Evolutionary conservation across 768 basidiomycete genomes (phyloP).

Genomic region (Infundibulicybe gibba): DNA sequence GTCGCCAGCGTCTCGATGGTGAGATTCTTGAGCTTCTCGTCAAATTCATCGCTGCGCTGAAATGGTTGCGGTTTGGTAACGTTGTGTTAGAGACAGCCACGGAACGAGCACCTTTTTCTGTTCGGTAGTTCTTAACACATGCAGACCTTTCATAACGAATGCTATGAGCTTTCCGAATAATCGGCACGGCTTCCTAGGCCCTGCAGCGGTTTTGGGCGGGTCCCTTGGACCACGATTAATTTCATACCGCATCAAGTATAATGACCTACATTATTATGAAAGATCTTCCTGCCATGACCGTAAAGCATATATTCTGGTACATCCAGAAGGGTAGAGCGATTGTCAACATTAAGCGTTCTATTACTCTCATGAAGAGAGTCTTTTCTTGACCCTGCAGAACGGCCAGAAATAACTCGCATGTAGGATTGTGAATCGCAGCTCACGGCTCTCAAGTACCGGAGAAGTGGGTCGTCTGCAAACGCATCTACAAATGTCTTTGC

Average conservation of each 20-base stretch:
- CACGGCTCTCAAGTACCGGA: slow-evolving; percentile 14
- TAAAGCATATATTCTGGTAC: too few relatives aligned
- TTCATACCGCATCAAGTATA: too few relatives aligned
- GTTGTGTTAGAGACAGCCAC: too few relatives aligned
- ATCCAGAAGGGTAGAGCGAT: slow-evolving; percentile 11
- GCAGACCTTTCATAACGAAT: too few relatives aligned
- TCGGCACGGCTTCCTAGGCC: too few relatives aligned
- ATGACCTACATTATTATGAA: neutral
- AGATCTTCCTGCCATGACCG: too few relatives aligned
- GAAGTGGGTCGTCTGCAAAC: slow-evolving; percentile 14
- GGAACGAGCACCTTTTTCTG: neutral
- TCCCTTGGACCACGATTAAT: too few relatives aligned
- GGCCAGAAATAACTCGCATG: neutral
- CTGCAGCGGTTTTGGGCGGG: too few relatives aligned
- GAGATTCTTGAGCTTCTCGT: slow-evolving; percentile 16
- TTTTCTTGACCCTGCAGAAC: slow-evolving; percentile 3
- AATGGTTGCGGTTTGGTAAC: neutral
- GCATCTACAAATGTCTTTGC: slow-evolving; percentile 13
- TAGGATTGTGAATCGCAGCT: neutral
- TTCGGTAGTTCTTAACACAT: too few relatives aligned
- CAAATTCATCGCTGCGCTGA: slow-evolving; percentile 16
- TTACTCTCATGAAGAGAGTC: neutral
- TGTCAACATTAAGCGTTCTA: slow-evolving; percentile 2
- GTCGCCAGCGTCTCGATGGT: slow-evolving; percentile 16
- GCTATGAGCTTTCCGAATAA: too few relatives aligned